Evolutionary conservation across 176 grass and related monocot species (phyloP).

Genomic region (Metroxylon sagu): DNA sequence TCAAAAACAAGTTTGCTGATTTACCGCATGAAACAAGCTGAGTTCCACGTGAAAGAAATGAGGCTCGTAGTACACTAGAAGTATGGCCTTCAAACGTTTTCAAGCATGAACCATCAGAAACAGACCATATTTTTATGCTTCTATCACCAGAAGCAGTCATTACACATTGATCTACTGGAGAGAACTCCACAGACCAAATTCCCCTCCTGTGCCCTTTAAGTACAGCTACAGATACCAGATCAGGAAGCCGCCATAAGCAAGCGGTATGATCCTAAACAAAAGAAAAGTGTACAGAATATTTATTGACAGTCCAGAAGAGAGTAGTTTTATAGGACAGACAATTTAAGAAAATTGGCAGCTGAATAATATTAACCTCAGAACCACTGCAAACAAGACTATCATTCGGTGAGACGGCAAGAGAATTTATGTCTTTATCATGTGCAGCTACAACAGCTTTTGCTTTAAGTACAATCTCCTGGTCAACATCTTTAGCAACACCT

Average conservation of each 20-base stretch:
- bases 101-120: slow-evolving; percentile 82
- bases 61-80: slow-evolving; percentile 66
- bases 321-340: too few relatives aligned
- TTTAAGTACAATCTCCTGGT: slow-evolving; percentile 53
- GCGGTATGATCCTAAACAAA: slow-evolving; percentile 76
- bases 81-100: slow-evolving; percentile 97
- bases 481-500: slow-evolving; percentile 27
- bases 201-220: slow-evolving; percentile 89
- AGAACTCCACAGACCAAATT: slow-evolving; percentile 96
- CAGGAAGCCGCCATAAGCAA: slow-evolving; percentile 86
- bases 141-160: slow-evolving; percentile 86
- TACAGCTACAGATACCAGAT: slow-evolving; percentile 54
- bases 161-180: slow-evolving; percentile 87
- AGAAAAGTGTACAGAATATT: background rate
- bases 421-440: slow-evolving; percentile 98
- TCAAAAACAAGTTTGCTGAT: too few relatives aligned
- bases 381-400: slow-evolving; percentile 91
- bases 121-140: slow-evolving; percentile 86
- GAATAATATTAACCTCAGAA: slow-evolving; percentile 57
- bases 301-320: too few relatives aligned
- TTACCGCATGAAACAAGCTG: slow-evolving; percentile 89
- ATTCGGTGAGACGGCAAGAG: slow-evolving; percentile 70
- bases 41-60: slow-evolving; percentile 74
- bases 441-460: slow-evolving; percentile 79
- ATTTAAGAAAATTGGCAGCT: background rate